Evolutionary conservation across 768 basidiomycete species (phyloP), one percentile per base, ranked within the genome.

Genomic region (Cyclocybe aegerita): DNA sequence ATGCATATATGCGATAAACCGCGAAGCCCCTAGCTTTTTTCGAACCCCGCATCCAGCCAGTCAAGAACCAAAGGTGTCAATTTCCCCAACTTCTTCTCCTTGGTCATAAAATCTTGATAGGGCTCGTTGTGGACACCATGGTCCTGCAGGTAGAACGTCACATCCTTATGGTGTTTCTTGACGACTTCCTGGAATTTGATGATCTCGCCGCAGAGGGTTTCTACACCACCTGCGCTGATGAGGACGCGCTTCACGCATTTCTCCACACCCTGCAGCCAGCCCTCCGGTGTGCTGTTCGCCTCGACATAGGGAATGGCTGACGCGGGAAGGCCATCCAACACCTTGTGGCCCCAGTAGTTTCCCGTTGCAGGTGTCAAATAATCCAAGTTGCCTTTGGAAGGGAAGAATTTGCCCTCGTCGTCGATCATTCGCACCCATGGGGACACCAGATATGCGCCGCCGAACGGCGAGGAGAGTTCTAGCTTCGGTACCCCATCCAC

Each of bases 381-480:
- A 44, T 69, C 67, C 5, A 56, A 49, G 7, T 54, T 50, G 14
- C 46, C 35, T 4, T 39, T 49, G 46, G 46, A 41, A 54, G 53
- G 36, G 47, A 42, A 60, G 30, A 49, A 55, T 7, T 29, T 45
- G 39, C 52, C 53, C 11, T 52, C 16, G 46, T 58, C 47, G 54
- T 59, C 40, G 53, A 54, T 33, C 55, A 73, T 58, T 17, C 53
- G 52, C 4, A 65, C 56, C 74, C 74, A 77, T 11, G 75, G 74
- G 3, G 74, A 76, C 61, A 75, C 70, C 47, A 74, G 56, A 47
- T 63, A 70, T 3, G 61, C 62, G 3, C 71, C 68, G 11, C 63
- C 57, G 14, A 76, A 47, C 7, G 65, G 61, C 2, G 46, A 42
- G 3, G 56, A 40, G 8, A 67, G 54, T 2, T 48, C 43, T 7